These are phyloP conservation scores for Infundibulicybe gibba DNA, from an alignment of 768 basidiomycete species.

Conservation along the genomic window DNA sequence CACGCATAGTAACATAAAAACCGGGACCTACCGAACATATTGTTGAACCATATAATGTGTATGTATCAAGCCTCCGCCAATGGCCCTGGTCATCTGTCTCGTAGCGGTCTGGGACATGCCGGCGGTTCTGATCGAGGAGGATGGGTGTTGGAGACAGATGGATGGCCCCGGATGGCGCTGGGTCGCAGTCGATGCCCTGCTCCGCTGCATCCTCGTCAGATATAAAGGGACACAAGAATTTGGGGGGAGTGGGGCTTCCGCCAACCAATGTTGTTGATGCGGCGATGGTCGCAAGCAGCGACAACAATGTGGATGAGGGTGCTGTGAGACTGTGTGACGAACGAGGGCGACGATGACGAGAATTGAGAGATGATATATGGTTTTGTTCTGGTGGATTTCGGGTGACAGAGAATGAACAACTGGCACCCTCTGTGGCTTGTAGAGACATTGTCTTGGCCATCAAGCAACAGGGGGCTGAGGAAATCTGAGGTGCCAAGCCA, in stretches of 20 bases:
- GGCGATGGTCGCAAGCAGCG: constrained; percentile 54
- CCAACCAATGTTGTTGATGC: constrained; percentile 40
- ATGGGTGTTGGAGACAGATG: constrained; percentile 11
- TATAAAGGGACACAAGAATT: constrained; percentile 59
- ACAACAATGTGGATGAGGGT: constrained; percentile 51
- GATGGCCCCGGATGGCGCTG: constrained; percentile 6
- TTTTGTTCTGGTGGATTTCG: background rate
- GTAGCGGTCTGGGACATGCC: constrained; percentile 53
- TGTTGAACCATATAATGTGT: constrained; percentile 71
- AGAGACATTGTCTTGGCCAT: constrained; percentile 54
- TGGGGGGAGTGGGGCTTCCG: constrained; percentile 50
- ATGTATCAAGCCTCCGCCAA: constrained; percentile 54
- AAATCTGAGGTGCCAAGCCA: constrained; percentile 34
- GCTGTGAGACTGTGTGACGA: constrained; percentile 12
- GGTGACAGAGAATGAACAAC: constrained; percentile 15
- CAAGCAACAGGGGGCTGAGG: constrained; percentile 29
- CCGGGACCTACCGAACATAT: constrained; percentile 47
- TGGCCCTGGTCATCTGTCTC: constrained; percentile 45
- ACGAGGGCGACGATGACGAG: constrained; percentile 16
- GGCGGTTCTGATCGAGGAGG: constrained; percentile 8
- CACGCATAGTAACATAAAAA: background rate
- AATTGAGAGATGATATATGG: constrained; percentile 7
- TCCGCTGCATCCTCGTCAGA: constrained; percentile 12
- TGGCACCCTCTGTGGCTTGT: constrained; percentile 20
- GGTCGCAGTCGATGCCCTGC: constrained; percentile 2